Conservation (phyloP, 2,329 filamentous ascomycete genomes). For the Stachybotrys chartarum region DNA sequence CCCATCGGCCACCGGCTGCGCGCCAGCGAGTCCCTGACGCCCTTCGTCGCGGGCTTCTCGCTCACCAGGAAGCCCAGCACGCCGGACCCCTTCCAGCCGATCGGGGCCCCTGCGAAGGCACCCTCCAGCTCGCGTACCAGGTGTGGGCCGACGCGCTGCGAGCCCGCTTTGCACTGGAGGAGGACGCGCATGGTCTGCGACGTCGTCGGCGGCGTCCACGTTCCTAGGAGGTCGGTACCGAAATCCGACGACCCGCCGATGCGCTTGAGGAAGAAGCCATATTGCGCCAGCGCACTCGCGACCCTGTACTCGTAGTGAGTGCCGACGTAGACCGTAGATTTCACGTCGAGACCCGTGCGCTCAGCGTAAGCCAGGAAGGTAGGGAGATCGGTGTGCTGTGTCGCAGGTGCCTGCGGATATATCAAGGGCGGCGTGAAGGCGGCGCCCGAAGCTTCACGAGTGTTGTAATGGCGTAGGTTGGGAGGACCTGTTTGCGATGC, state of each 20-base stretch:
- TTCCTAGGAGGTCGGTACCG: constrained; percentile 69
- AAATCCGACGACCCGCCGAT: constrained; percentile 60
- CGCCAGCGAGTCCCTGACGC: constrained; percentile 65
- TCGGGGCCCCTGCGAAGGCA: constrained; percentile 65
- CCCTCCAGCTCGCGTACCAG: constrained; percentile 73
- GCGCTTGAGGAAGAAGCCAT: constrained; percentile 59
- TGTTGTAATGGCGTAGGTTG: constrained; percentile 5
- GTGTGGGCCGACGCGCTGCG: constrained; percentile 45
- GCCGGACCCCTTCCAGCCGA: constrained; percentile 58
- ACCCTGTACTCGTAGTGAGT: constrained; percentile 73
- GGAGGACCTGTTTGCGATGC: not conserved
- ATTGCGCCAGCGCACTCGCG: constrained; percentile 43
- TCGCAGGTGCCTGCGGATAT: constrained; percentile 38
- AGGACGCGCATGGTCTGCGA: constrained; percentile 36
- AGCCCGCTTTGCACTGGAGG: constrained; percentile 63
- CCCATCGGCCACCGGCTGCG: constrained; percentile 64
- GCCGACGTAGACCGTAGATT: constrained; percentile 58
- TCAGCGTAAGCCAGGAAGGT: constrained; percentile 60
- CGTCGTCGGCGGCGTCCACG: constrained; percentile 49
- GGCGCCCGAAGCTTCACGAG: constrained; percentile 1
- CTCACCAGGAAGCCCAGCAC: constrained; percentile 67
- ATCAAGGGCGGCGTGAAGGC: constrained; percentile 10
- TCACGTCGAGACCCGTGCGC: constrained; percentile 44
- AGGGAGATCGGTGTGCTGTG: constrained; percentile 54
- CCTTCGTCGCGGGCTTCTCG: constrained; percentile 65